phyloP scores from a whole-genome alignment of 768 basidiomycete genomes.

The Boletales sp. region DNA sequence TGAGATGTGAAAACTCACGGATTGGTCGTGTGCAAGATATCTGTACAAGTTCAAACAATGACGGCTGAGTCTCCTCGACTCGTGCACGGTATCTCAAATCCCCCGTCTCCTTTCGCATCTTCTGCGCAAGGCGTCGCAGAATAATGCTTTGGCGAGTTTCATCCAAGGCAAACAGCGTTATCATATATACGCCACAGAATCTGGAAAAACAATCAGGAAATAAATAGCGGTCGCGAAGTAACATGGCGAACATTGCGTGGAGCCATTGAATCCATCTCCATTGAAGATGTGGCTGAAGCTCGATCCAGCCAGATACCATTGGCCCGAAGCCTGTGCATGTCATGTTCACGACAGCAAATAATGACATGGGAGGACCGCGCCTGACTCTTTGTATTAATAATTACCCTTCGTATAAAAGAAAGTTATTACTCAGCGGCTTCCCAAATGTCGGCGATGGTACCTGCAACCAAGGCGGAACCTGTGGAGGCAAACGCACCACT shows the following conservation, averaged over 20 bases:
- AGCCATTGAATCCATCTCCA: constrained; percentile 89
- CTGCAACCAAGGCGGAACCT: constrained; percentile 66
- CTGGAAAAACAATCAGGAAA: constrained; percentile 27
- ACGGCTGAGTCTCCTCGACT: constrained; percentile 58
- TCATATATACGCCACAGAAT: constrained; percentile 46
- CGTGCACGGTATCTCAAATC: constrained; percentile 58
- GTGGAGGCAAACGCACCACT: constrained; percentile 65
- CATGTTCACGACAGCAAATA: constrained; percentile 62
- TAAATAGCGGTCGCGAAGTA: no score
- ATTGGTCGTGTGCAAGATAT: constrained; percentile 69
- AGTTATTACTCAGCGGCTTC: constrained; percentile 48
- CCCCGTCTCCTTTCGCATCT: constrained; percentile 63
- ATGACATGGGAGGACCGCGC: constrained; percentile 70
- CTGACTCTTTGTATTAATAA: constrained; percentile 30
- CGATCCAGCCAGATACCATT: constrained; percentile 61
- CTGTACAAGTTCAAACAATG: constrained; percentile 54
- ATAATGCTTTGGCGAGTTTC: constrained; percentile 76
- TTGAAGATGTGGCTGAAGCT: constrained; percentile 50
- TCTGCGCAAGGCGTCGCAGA: constrained; percentile 57
- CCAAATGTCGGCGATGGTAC: constrained; percentile 70
- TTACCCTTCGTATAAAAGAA: neutral
- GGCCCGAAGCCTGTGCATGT: constrained; percentile 65
- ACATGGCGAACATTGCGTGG: constrained; percentile 49
- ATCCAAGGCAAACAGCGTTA: constrained; percentile 52
- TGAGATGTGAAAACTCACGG: constrained; percentile 40